Conservation (phyloP, 106 monocot species). For the Chionographis japonica region DNA sequence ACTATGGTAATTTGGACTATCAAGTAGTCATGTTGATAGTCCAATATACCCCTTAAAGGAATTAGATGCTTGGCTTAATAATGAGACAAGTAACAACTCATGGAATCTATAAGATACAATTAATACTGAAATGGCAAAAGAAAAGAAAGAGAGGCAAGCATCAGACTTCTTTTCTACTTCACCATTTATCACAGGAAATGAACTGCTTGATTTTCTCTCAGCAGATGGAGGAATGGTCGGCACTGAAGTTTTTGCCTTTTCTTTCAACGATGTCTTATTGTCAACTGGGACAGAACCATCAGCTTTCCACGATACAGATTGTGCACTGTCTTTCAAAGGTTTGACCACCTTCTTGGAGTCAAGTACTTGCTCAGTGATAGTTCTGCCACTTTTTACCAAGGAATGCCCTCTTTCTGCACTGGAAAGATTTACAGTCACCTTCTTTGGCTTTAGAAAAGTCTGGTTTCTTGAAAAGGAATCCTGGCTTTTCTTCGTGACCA, state of each 20-base stretch:
- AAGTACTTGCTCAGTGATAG: neutral
- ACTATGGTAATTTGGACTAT: no score
- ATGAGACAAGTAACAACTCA: neutral
- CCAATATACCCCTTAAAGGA: no score
- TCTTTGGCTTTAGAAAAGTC: neutral
- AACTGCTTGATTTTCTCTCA: neutral
- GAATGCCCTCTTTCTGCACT: neutral
- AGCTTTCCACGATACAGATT: neutral
- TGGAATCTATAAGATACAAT: neutral
- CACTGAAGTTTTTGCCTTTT: neutral
- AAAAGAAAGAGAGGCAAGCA: neutral
- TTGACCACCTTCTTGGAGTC: conserved; percentile 1
- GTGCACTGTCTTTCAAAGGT: neutral
- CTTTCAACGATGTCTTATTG: conserved; percentile 3
- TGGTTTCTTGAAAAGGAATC: neutral
- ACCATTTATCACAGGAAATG: conserved; percentile 15
- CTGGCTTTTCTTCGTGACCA: conserved; percentile 15
- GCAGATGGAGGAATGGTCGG: neutral
- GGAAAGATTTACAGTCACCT: neutral
- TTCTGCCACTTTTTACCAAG: neutral
- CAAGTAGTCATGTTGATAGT: no score
- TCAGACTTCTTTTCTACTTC: conserved; percentile 37
- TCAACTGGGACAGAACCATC: conserved; percentile 1
- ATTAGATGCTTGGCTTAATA: neutral
- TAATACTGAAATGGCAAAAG: neutral